Evolutionary conservation across 139 green algal species (phyloP).

Genomic region (Spirogloea muscicola): DNA sequence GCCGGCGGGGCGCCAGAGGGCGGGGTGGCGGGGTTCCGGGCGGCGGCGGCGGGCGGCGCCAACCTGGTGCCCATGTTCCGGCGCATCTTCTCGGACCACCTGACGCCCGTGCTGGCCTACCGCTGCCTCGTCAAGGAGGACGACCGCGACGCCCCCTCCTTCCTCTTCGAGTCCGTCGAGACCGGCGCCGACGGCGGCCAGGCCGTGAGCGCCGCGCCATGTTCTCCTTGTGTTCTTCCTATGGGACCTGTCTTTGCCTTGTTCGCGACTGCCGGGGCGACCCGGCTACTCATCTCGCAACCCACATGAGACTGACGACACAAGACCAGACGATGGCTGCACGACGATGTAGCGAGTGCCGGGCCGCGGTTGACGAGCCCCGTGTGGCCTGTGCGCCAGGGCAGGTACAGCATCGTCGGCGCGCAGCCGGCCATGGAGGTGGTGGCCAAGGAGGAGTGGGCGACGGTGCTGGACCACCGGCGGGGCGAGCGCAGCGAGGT

Average conservation of each 20-base stretch:
- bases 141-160: slow-evolving; percentile 78
- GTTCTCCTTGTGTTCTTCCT: no score
- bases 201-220: neutral
- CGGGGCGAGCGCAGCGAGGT: slow-evolving; percentile 45
- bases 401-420: slow-evolving; percentile 86
- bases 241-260: no score
- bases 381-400: no score
- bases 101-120: slow-evolving; percentile 93
- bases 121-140: slow-evolving; percentile 63
- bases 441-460: slow-evolving; percentile 59
- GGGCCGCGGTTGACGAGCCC: no score
- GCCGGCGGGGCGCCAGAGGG: no score
- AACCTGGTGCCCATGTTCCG: slow-evolving; percentile 87
- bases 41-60: slow-evolving; percentile 17
- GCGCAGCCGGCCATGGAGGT: slow-evolving; percentile 83
- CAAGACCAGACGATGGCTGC: no score
- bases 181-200: slow-evolving; percentile 55
- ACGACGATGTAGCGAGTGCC: no score
- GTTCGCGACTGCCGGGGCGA: no score
- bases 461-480: slow-evolving; percentile 72
- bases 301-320: no score
- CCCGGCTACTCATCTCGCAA: no score
- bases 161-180: slow-evolving; percentile 93
- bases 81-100: slow-evolving; percentile 86
- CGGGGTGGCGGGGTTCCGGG: no score